Evolutionary conservation across 768 basidiomycete species (phyloP).

Genomic region (Psilocybe cyanescens): DNA sequence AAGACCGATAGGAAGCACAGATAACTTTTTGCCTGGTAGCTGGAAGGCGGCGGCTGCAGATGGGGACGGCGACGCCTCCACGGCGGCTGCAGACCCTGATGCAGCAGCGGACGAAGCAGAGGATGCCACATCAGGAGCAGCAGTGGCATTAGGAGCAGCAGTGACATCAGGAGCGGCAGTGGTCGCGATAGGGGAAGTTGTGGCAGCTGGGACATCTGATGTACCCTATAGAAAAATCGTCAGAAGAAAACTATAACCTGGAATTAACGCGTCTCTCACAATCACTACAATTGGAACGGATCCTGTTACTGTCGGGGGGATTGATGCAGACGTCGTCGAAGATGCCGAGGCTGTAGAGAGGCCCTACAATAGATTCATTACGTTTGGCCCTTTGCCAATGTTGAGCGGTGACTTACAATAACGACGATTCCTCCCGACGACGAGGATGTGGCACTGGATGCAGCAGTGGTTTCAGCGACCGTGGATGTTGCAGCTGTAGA

Average conservation of each 20-base stretch:
- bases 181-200: slow-evolving; percentile 24
- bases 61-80: slow-evolving; percentile 34
- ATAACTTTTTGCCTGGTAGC: slow-evolving; percentile 73
- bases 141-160: slow-evolving; percentile 6
- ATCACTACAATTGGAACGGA: slow-evolving; percentile 17
- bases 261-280: slow-evolving; percentile 5
- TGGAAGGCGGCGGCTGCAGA: slow-evolving; percentile 49
- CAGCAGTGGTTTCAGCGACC: slow-evolving; percentile 8
- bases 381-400: not conserved
- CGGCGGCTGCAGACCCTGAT: slow-evolving; percentile 34
- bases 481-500: slow-evolving; percentile 11
- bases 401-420: slow-evolving; percentile 15
- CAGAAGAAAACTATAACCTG: not conserved
- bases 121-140: slow-evolving; percentile 20
- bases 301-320: slow-evolving; percentile 12
- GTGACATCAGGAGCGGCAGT: slow-evolving; percentile 12
- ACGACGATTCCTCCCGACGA: slow-evolving; percentile 13
- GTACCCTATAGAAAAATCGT: slow-evolving; percentile 16
- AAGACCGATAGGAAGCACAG: slow-evolving; percentile 82
- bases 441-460: slow-evolving; percentile 11
- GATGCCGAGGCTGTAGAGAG: slow-evolving; percentile 19
- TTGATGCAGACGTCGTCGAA: slow-evolving; percentile 9
- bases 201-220: slow-evolving; percentile 12
- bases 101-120: slow-evolving; percentile 18
- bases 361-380: slow-evolving; percentile 12